Conservation (phyloP, 352 stramenopile species). For the Phytophthora chlamydospora region DNA sequence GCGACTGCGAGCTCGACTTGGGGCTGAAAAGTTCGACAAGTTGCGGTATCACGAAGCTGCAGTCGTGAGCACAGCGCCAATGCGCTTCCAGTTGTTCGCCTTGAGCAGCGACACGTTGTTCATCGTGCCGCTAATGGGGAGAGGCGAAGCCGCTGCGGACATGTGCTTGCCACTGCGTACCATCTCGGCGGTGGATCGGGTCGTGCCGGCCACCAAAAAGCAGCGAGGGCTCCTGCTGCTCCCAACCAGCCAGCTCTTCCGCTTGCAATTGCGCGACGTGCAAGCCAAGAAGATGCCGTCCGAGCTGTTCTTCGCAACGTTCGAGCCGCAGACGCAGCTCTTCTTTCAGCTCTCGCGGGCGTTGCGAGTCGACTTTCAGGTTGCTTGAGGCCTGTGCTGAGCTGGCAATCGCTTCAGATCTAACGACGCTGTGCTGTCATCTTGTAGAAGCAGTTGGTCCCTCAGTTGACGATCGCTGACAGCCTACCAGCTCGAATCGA, state of each 20-base stretch:
- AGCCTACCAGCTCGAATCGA: constrained; percentile 6
- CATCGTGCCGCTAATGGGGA: constrained; percentile 49
- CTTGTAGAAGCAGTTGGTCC: constrained; percentile 32
- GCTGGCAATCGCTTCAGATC: neutral
- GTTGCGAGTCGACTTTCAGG: constrained; percentile 53
- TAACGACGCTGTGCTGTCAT: constrained; percentile 9
- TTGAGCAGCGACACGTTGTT: constrained; percentile 51
- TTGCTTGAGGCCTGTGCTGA: constrained; percentile 18
- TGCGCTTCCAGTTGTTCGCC: constrained; percentile 57
- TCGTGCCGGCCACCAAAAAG: constrained; percentile 42
- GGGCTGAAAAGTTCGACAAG: constrained; percentile 34
- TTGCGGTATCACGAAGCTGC: constrained; percentile 68
- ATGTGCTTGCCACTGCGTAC: constrained; percentile 33
- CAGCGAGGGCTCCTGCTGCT: constrained; percentile 56
- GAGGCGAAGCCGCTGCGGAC: constrained; percentile 17
- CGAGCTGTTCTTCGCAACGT: constrained; percentile 61
- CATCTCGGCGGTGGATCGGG: constrained; percentile 43
- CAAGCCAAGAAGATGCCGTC: constrained; percentile 8
- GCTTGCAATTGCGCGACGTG: constrained; percentile 33
- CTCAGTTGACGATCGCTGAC: constrained; percentile 7
- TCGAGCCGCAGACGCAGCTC: constrained; percentile 62
- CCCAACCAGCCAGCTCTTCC: constrained; percentile 55
- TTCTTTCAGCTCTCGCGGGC: constrained; percentile 58
- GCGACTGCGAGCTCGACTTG: constrained; percentile 48
- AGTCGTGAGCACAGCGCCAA: constrained; percentile 36